Base-by-base conservation (phyloP, 352 stramenopile species). In the Pythium chondricola region DNA sequence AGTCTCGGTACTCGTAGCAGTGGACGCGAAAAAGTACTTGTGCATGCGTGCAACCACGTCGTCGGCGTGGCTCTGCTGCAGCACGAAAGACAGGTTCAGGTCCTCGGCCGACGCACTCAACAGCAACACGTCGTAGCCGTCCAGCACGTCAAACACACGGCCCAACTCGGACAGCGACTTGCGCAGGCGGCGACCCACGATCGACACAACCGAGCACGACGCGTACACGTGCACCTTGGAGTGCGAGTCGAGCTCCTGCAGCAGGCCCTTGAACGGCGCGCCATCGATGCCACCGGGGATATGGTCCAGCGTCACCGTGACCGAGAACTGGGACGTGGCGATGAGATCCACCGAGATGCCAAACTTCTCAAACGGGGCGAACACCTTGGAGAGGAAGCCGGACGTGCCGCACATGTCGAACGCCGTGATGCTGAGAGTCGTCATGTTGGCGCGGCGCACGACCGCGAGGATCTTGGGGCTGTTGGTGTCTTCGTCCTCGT, bases 261-360 rank as follows among this genome's bases (percentile, higher is more conserved):
- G 51, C 43, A 95, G 53, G 16, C 68, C 57, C 43, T 74, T 53
- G 64, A 95, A 94, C 31, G 75, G 69, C 7, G 70, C 63, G 25
- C 84, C 84, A 7, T 76, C 55, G 20, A 88, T 57, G 11, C 84
- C 84, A 27, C 83, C 84, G 2, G 84, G 84, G 37, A 95, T 91
- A 50, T 93, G 80, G 46, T 95, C 84, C 17, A 95, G 61, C 33
- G 84, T 95, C 29, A 93, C 76, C 2, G 78, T 92, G 26, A 95
- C 84, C 11, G 84, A 91, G 57, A 93, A 94, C 56, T 95, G 84
- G 11, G 83, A 94, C 18, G 84, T 95, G 17, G 84, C 84, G 36
- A 95, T 92, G 20, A 95, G 61, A 58, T 95, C 84, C 33, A 95
- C 84, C 2, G 83, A 94, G 60, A 94, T 92, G 32, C 79, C 83